Evolutionary conservation across 768 basidiomycete species (phyloP), one percentile per base, ranked within the genome.

Genomic region (Trametes punicea): DNA sequence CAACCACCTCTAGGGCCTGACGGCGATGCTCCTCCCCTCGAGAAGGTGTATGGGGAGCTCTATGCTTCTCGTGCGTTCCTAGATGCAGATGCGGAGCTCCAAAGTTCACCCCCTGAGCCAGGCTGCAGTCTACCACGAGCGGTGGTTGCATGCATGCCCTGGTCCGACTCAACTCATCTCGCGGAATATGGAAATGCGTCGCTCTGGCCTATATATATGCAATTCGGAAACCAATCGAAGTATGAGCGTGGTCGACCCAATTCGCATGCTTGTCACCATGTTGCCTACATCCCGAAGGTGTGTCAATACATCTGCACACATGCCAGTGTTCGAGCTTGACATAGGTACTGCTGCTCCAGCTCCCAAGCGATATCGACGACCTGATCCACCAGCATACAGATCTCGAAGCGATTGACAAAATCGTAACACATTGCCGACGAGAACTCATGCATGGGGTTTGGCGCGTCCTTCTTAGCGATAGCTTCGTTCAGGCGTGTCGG

Each of bases 381-480:
- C n/a, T 36, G 13, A 36, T 36, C 34, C 34, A 36, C 13, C 5
- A 36, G 15, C 34, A 10, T 36, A 4, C 34, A 15, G 34, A 36
- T 15, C n/a, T n/a, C 13, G 34, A 36, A 30, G 46, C n/a, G 8
- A 46, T 33, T 4, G 46, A 31, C 18, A 9, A 3, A 21, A 18
- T 64, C 4, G 48, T 64, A 1, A 61, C 63, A 0, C 61, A 64
- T 42, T 64, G 63, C 53, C 52, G 45, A 3, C 64, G 66, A 0
- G 66, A 69, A 33, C 55, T 66, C 13, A 49, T 68, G 26, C 69
- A 70, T 18, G 61, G 5, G 5, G 45, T 59, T 2, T 63, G 65
- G 64, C 23, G 29, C 20, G 7, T 62, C 4, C 41, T 69, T 6
- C 41, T 66, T 0, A 61, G 65, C 29, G 54, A 38, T 0, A 52